Conservation (phyloP, 2,329 filamentous ascomycete species). For the Penicillium paneum region DNA sequence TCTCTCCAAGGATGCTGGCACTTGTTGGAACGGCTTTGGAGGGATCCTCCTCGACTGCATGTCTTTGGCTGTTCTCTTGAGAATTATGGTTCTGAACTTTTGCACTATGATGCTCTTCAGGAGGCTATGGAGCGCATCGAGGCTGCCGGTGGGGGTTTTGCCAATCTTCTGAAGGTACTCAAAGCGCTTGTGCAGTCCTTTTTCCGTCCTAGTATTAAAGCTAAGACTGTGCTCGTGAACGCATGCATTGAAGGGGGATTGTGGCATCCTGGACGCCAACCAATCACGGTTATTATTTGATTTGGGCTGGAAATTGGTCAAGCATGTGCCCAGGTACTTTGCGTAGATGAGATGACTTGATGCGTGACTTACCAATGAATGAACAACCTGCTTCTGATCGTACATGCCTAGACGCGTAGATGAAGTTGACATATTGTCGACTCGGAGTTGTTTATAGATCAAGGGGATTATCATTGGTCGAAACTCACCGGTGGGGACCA, state of each 20-base stretch:
- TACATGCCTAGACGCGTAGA: background rate
- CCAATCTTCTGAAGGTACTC: background rate
- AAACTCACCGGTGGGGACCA: constrained; percentile 1
- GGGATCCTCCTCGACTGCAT: background rate
- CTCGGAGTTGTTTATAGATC: background rate
- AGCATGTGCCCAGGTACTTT: background rate
- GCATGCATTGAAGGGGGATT: background rate
- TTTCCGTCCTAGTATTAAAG: background rate
- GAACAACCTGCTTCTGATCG: background rate
- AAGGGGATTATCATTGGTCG: background rate
- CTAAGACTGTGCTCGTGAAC: background rate
- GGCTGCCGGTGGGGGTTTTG: background rate
- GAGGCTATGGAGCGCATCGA: background rate
- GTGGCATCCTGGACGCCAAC: background rate
- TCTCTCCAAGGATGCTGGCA: background rate
- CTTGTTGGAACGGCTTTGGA: background rate
- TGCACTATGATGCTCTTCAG: constrained; percentile 1
- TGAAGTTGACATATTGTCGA: background rate
- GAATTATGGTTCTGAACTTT: background rate
- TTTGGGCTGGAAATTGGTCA: background rate
- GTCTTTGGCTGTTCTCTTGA: background rate
- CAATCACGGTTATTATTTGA: background rate
- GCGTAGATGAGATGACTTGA: background rate
- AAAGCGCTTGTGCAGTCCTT: background rate
- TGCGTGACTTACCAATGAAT: background rate